Evolutionary conservation across 139 green algal species (phyloP).

Genomic region (Auxenochlorella protothecoides): DNA sequence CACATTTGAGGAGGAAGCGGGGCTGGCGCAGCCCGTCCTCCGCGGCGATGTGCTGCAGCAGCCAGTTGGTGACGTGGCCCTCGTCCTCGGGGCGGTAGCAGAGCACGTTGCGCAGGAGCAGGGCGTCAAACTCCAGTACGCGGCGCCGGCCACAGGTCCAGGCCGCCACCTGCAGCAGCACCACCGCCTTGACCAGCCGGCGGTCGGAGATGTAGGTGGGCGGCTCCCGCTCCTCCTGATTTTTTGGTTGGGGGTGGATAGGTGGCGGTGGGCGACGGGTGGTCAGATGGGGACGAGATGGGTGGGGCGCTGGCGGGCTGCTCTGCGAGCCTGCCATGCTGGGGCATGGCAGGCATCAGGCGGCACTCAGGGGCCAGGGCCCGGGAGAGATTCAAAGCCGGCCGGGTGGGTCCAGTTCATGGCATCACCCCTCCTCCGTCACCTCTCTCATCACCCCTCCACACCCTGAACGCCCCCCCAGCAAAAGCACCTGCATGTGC

Average conservation of each 20-base stretch:
- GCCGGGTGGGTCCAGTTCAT: too few species aligned
- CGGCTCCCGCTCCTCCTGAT: slow-evolving; percentile 41
- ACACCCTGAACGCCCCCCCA: not conserved
- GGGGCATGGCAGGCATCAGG: too few species aligned
- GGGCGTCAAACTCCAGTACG: slow-evolving; percentile 54
- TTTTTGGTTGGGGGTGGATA: too few species aligned
- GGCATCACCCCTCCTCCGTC: too few species aligned
- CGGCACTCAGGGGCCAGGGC: too few species aligned
- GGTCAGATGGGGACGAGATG: too few species aligned
- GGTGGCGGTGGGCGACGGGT: too few species aligned
- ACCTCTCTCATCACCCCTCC: too few species aligned
- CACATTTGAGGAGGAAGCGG: not conserved
- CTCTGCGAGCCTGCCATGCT: too few species aligned
- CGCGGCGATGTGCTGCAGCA: not conserved
- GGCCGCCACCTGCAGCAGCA: slow-evolving; percentile 74
- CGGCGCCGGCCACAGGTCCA: slow-evolving; percentile 17
- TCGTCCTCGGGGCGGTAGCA: slow-evolving; percentile 56
- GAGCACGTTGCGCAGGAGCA: slow-evolving; percentile 62
- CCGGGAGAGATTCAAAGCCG: too few species aligned
- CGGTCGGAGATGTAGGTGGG: slow-evolving; percentile 84
- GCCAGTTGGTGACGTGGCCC: slow-evolving; percentile 30
- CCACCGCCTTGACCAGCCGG: slow-evolving; percentile 79
- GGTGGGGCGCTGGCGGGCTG: too few species aligned
- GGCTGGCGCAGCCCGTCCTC: not conserved
- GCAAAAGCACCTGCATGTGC: slow-evolving; percentile 41